Evolutionary conservation across 2,329 filamentous ascomycete genomes (phyloP).

Genomic region (Verticillium nonalfalfae): DNA sequence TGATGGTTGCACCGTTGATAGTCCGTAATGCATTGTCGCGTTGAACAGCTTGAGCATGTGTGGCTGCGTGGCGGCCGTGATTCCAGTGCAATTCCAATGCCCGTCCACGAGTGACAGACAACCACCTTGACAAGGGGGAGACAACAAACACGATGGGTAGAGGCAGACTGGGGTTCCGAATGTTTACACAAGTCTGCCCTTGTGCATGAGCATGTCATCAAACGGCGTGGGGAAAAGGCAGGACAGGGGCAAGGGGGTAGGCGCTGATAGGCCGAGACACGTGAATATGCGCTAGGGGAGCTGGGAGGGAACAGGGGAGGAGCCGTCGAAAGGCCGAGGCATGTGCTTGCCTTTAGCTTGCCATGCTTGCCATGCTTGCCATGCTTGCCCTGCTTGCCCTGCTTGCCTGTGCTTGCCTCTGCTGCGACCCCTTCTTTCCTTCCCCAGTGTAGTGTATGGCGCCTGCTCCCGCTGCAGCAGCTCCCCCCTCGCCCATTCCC

Average conservation of each 20-base stretch:
- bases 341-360: too few relatives aligned
- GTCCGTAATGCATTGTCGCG: background rate
- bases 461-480: background rate
- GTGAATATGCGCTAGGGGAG: background rate
- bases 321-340: conserved; percentile 7
- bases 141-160: too few relatives aligned
- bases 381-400: conserved; percentile 7
- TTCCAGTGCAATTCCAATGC: too few relatives aligned
- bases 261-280: background rate
- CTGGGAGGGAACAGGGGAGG: background rate
- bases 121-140: too few relatives aligned
- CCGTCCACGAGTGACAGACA: too few relatives aligned
- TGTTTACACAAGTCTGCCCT: background rate
- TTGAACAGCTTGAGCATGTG: background rate
- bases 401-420: too few relatives aligned
- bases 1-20: background rate
- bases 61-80: too few relatives aligned
- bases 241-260: background rate
- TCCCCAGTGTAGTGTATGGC: background rate
- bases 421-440: background rate
- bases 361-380: too few relatives aligned
- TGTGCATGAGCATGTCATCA: background rate
- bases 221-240: background rate
- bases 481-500: background rate
- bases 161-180: background rate